phyloP scores from a whole-genome alignment of 2,329 filamentous ascomycete species.

The Colletotrichum siamense region DNA sequence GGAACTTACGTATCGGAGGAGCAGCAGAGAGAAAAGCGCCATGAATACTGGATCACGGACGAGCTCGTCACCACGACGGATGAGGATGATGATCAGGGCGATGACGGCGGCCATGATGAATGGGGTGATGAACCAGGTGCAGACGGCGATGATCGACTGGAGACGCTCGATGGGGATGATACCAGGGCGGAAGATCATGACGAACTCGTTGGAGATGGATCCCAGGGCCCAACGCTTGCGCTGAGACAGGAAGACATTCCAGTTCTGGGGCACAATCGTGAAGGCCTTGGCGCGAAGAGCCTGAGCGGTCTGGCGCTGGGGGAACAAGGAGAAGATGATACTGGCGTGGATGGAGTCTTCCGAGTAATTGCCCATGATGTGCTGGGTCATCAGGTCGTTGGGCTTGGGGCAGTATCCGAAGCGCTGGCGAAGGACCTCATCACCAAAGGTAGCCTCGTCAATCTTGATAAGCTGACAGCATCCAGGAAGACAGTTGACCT shows the following conservation, averaged over 20 bases:
- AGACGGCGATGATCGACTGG: slow-evolving; percentile 49
- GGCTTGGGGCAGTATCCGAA: slow-evolving; percentile 55
- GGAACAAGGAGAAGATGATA: slow-evolving; percentile 51
- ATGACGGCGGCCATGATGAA: slow-evolving; percentile 48
- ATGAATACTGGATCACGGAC: slow-evolving; percentile 41
- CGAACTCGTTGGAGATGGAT: slow-evolving; percentile 53
- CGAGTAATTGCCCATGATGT: slow-evolving; percentile 54
- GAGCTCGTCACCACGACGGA: slow-evolving; percentile 34
- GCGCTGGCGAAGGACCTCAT: slow-evolving; percentile 47
- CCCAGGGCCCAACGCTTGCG: slow-evolving; percentile 55
- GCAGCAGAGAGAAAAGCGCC: slow-evolving; percentile 40
- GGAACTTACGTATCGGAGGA: slow-evolving; percentile 44
- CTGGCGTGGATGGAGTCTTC: slow-evolving; percentile 56
- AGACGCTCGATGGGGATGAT: slow-evolving; percentile 48
- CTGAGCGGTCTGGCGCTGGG: slow-evolving; percentile 49
- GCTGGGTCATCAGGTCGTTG: slow-evolving; percentile 53
- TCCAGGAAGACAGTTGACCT: slow-evolving; percentile 53
- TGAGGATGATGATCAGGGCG: slow-evolving; percentile 40
- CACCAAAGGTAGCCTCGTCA: slow-evolving; percentile 53
- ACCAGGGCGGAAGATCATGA: slow-evolving; percentile 50
- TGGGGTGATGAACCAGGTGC: slow-evolving; percentile 51
- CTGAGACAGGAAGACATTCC: slow-evolving; percentile 54
- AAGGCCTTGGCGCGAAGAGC: slow-evolving; percentile 51
- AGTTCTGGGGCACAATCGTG: slow-evolving; percentile 49
- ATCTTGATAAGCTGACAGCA: slow-evolving; percentile 56